Conservation (phyloP, 768 basidiomycete species). For the Cystobasidium ongulense region DNA sequence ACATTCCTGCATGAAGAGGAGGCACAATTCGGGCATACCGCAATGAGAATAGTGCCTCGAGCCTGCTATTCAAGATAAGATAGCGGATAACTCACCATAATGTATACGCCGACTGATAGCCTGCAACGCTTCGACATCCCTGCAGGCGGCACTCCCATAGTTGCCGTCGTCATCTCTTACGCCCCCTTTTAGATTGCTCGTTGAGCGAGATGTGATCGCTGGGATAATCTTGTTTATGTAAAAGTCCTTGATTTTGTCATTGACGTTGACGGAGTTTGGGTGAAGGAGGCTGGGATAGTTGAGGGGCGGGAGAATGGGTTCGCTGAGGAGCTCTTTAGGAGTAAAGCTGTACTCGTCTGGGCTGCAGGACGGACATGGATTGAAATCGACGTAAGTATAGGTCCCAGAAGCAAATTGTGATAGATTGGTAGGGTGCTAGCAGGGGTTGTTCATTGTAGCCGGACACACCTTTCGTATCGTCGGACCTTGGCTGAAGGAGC, state of each 20-base stretch:
- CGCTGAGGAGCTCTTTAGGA: conserved; percentile 57
- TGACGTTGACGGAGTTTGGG: conserved; percentile 60
- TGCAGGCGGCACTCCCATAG: conserved; percentile 87
- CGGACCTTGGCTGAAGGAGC: conserved; percentile 70
- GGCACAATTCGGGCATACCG: background rate
- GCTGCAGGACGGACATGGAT: conserved; percentile 47
- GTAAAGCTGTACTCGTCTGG: conserved; percentile 99
- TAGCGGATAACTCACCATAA: conserved; percentile 61
- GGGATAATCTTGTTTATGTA: conserved; percentile 84
- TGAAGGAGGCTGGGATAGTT: conserved; percentile 67
- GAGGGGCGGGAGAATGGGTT: conserved; percentile 67
- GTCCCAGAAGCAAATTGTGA: too few species aligned
- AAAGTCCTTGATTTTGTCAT: conserved; percentile 74
- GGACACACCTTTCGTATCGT: conserved; percentile 74
- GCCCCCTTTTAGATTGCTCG: conserved; percentile 58
- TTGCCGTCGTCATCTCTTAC: conserved; percentile 91
- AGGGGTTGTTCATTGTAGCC: too few species aligned
- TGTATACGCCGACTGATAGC: conserved; percentile 97
- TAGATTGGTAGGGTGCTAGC: too few species aligned
- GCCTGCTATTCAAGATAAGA: background rate
- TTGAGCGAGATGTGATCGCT: conserved; percentile 68
- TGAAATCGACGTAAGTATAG: too few species aligned
- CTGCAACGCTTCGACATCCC: conserved; percentile 94
- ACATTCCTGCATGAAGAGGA: conserved; percentile 63
- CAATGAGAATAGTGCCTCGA: background rate